These are phyloP conservation scores for Aegilops longissima DNA, from an alignment of 176 grass and related monocot species.

Conservation along the genomic window DNA sequence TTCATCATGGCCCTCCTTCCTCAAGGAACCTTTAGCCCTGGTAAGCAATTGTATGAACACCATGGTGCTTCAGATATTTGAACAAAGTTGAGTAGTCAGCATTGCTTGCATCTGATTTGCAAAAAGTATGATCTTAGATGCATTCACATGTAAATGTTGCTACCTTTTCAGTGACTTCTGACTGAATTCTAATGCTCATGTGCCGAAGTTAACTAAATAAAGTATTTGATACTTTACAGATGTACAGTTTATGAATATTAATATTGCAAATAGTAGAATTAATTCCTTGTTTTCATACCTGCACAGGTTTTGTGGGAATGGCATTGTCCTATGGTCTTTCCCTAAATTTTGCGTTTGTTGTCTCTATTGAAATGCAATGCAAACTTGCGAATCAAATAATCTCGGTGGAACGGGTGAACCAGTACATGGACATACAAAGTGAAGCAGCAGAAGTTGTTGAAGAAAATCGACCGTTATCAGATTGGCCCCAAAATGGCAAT, in stretches of 20 bases:
- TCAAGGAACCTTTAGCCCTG: constrained; percentile 70
- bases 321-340: constrained; percentile 92
- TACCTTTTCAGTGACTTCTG: too few species aligned
- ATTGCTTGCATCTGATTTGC: background rate
- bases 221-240: constrained; percentile 9
- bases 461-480: constrained; percentile 45
- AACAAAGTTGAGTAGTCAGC: constrained; percentile 1
- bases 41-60: constrained; percentile 33
- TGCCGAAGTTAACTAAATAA: background rate
- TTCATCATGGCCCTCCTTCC: constrained; percentile 80
- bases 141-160: too few species aligned
- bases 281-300: constrained; percentile 4
- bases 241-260: background rate
- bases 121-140: too few species aligned
- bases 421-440: constrained; percentile 82
- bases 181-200: background rate
- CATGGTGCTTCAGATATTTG: constrained; percentile 8
- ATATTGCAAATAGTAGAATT: background rate
- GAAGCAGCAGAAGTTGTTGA: constrained; percentile 70
- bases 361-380: constrained; percentile 85
- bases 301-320: constrained; percentile 90
- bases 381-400: constrained; percentile 78
- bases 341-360: constrained; percentile 64
- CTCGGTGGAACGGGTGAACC: constrained; percentile 87
- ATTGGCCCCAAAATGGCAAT: constrained; percentile 73